Evolutionary conservation across 1,284 basidiomycete species (phyloP), one percentile per base, ranked within the genome.

Genomic region (Heliocybe sulcata): DNA sequence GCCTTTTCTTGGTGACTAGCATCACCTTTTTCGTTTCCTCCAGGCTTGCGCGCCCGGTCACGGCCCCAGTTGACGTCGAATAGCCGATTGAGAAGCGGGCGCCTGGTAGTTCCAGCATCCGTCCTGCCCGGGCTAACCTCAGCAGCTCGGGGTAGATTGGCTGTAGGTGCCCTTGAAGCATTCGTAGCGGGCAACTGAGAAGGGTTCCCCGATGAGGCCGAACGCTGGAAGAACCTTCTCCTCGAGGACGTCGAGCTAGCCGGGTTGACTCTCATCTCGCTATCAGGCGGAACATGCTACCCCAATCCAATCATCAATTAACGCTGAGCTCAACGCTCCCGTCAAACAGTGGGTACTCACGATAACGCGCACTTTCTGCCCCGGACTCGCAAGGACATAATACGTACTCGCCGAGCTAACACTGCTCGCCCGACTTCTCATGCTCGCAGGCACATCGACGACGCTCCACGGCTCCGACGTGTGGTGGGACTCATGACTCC

Each of bases 331-430:
- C 57, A 42, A 23, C 16, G n/a, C n/a, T n/a, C n/a, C n/a, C n/a
- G n/a, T n/a, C n/a, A n/a, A n/a, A n/a, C n/a, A n/a, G n/a, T n/a
- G n/a, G n/a, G n/a, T n/a, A 81, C 85, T 74, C 67, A 87, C 86
- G 62, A 88, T 74, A 59, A 86, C 76, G 63, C 82, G 83, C 55
- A 86, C 77, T 61, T 86, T 88, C 65, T 86, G 83, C 20, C 82
- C 82, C 10, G 79, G 77, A 12, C 76, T 74, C 3, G 84, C 83
- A 27, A 86, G 72, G 59, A 87, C 80, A 65, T 87, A 87, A 70
- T 87, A 88, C 4, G 85, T 87, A 64, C 83, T 81, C 19, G 77
- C 82, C 10, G 83, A 83, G 38, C 76, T 77, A 14, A 72, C 68
- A 59, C 76, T 83, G 33, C 66, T 69, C 6, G 70, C 67, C 23